phyloP scores from a whole-genome alignment of 257 asterid species.

The Lithospermum erythrorhizon region DNA sequence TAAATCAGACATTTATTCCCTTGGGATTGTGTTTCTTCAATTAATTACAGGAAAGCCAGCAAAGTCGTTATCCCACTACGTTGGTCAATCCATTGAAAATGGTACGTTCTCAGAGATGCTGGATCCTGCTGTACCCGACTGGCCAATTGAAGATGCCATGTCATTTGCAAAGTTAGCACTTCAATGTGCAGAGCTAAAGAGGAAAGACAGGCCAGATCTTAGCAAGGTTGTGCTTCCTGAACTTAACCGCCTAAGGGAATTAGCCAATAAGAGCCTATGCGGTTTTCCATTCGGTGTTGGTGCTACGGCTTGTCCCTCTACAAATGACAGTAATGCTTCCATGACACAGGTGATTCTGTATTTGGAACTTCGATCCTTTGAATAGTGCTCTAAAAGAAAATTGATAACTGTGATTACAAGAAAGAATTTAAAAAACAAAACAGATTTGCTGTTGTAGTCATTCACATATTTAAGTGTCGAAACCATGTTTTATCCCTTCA shows the following conservation, averaged over 20 bases:
- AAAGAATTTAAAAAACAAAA: background rate
- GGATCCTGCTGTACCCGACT: conserved; percentile 53
- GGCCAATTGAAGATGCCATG: conserved; percentile 72
- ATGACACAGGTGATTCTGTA: conserved; percentile 18
- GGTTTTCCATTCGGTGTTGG: conserved; percentile 23
- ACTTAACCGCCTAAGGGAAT: conserved; percentile 42
- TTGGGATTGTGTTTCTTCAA: conserved; percentile 67
- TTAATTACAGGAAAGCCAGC: conserved; percentile 59
- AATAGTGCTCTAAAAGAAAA: background rate
- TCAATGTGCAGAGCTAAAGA: conserved; percentile 63
- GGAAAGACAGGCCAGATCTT: conserved; percentile 84
- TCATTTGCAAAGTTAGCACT: conserved; percentile 46
- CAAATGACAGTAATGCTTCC: conserved; percentile 24
- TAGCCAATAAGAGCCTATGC: conserved; percentile 35
- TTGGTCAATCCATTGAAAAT: conserved; percentile 36
- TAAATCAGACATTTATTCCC: conserved; percentile 75
- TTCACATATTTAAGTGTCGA: no score
- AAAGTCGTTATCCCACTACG: conserved; percentile 60
- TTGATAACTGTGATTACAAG: background rate
- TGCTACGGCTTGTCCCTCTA: conserved; percentile 21
- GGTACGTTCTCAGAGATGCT: conserved; percentile 43
- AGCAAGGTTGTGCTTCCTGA: conserved; percentile 52
- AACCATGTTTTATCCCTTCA: background rate
- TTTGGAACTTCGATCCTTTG: background rate
- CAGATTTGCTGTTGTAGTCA: no score